These are phyloP conservation scores for Kuraishia molischiana DNA, from an alignment of 805 yeast species.

Conservation along the genomic window DNA sequence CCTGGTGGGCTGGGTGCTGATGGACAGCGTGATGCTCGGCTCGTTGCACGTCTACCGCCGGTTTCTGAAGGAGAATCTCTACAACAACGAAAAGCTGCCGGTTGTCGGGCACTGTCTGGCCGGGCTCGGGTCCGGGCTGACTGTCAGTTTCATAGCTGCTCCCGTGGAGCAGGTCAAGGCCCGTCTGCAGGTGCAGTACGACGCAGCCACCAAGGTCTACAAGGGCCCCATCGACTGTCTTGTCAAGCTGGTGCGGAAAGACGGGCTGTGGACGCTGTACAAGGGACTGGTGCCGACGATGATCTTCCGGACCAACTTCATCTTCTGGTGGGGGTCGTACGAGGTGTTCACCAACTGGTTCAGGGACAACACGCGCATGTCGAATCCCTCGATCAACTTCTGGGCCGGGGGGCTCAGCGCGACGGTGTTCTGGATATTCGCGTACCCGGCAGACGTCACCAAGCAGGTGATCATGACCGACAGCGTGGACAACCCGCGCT, in stretches of 20 bases:
- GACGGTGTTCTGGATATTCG: slow-evolving; percentile 79
- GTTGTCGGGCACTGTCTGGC: slow-evolving; percentile 67
- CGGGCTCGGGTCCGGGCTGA: slow-evolving; percentile 79
- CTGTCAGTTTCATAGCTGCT: slow-evolving; percentile 92
- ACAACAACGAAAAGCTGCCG: slow-evolving; percentile 56
- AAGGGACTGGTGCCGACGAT: slow-evolving; percentile 79
- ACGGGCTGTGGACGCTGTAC: slow-evolving; percentile 67
- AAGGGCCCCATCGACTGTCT: slow-evolving; percentile 78
- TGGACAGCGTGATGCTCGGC: slow-evolving; percentile 90
- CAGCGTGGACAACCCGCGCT: slow-evolving; percentile 59
- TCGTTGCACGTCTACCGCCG: slow-evolving; percentile 71
- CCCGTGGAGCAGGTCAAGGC: slow-evolving; percentile 90
- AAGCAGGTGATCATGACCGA: slow-evolving; percentile 83
- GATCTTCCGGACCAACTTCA: slow-evolving; percentile 79
- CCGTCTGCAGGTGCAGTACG: slow-evolving; percentile 82
- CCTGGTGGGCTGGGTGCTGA: slow-evolving; percentile 83
- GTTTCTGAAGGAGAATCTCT: slow-evolving; percentile 53
- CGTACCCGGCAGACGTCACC: slow-evolving; percentile 83
- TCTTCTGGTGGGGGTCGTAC: slow-evolving; percentile 93
- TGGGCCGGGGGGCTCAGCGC: slow-evolving; percentile 92
- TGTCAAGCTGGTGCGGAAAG: slow-evolving; percentile 38
- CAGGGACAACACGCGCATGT: slow-evolving; percentile 51
- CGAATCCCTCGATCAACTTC: slow-evolving; percentile 66
- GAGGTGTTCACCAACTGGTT: slow-evolving; percentile 68
- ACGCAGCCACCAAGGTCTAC: slow-evolving; percentile 55